Evolutionary conservation across 148 eudicot species (phyloP).

Genomic region (Cornus kousa): DNA sequence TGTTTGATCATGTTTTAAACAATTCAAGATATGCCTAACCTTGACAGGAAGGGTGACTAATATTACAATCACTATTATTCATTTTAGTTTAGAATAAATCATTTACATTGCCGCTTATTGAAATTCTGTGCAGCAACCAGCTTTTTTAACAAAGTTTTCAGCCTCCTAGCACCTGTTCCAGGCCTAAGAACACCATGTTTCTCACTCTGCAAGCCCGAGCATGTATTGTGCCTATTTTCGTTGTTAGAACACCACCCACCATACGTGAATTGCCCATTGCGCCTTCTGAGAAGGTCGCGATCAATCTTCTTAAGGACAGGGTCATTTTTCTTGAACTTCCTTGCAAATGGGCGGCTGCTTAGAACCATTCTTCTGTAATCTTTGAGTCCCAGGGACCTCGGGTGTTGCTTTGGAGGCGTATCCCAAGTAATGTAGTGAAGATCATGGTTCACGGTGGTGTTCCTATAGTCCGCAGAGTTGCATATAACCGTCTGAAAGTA

Average conservation of each 20-base stretch:
- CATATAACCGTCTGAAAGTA: slow-evolving; percentile 90
- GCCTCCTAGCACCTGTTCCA: slow-evolving; percentile 59
- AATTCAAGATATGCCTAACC: neutral
- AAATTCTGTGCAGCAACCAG: slow-evolving; percentile 35
- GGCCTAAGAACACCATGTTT: slow-evolving; percentile 64
- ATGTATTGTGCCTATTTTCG: slow-evolving; percentile 16
- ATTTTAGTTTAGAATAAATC: slow-evolving; percentile 10
- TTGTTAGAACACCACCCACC: slow-evolving; percentile 78
- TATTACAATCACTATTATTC: neutral
- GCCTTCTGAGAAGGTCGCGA: slow-evolving; percentile 55
- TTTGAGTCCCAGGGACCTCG: slow-evolving; percentile 62
- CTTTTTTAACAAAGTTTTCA: slow-evolving; percentile 52
- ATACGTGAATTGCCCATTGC: slow-evolving; percentile 31
- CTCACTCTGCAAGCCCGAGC: slow-evolving; percentile 41
- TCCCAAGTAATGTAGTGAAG: slow-evolving; percentile 88
- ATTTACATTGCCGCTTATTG: slow-evolving; percentile 58
- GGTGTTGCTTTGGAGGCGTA: slow-evolving; percentile 88
- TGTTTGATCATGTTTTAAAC: neutral
- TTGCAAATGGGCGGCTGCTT: slow-evolving; percentile 78
- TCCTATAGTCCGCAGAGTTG: slow-evolving; percentile 70
- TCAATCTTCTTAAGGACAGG: slow-evolving; percentile 72
- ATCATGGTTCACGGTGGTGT: slow-evolving; percentile 80
- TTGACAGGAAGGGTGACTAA: neutral
- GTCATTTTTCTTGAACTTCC: slow-evolving; percentile 80
- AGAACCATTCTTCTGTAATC: slow-evolving; percentile 76